A percentile compares a stretch with the other conserved stretches of the same genome.
Evolutionary conservation across 148 eudicot genomes (phyloP).

Genomic region (Vaccinium vitisidaea): DNA sequence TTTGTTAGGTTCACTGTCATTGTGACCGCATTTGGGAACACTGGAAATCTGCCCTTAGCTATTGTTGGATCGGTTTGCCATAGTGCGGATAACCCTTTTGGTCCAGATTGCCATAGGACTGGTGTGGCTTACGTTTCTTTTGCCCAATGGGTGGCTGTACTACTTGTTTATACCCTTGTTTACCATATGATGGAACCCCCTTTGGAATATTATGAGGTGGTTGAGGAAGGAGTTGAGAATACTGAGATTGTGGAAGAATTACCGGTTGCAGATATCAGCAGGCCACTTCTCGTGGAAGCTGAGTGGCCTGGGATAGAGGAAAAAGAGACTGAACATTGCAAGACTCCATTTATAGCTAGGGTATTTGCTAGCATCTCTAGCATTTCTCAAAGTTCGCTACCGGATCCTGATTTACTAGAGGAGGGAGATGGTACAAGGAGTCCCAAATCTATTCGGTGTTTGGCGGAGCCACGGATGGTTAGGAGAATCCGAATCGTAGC

Average conservation of each 20-base stretch:
- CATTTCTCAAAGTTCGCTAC: constrained; percentile 41
- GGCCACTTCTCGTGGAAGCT: constrained; percentile 83
- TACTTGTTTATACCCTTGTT: constrained; percentile 26
- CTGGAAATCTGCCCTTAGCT: constrained; percentile 24
- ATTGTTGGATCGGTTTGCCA: constrained; percentile 26
- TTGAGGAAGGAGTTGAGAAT: constrained; percentile 22
- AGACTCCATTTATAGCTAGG: constrained; percentile 72
- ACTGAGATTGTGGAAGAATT: constrained; percentile 36
- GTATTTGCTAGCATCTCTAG: constrained; percentile 43
- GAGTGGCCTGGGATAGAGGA: constrained; percentile 98
- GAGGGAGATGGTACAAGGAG: constrained; percentile 44
- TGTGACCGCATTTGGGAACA: constrained; percentile 42
- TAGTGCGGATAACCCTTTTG: constrained; percentile 20
- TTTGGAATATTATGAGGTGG: constrained; percentile 22
- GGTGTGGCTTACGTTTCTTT: constrained; percentile 28
- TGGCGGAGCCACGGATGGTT: constrained; percentile 70
- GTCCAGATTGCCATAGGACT: constrained; percentile 20
- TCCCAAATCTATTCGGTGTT: constrained; percentile 51
- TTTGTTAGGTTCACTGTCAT: constrained; percentile 68
- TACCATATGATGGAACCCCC: constrained; percentile 35
- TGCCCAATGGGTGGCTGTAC: constrained; percentile 22
- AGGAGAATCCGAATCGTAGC: constrained; percentile 71
- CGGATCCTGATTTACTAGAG: constrained; percentile 41
- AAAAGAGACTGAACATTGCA: constrained; percentile 67
- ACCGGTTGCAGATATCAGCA: constrained; percentile 42